A percentile compares a stretch with the other conserved stretches of the same genome.
phyloP scores from a whole-genome alignment of 176 grass and related monocot species.

The Zea mays region DNA sequence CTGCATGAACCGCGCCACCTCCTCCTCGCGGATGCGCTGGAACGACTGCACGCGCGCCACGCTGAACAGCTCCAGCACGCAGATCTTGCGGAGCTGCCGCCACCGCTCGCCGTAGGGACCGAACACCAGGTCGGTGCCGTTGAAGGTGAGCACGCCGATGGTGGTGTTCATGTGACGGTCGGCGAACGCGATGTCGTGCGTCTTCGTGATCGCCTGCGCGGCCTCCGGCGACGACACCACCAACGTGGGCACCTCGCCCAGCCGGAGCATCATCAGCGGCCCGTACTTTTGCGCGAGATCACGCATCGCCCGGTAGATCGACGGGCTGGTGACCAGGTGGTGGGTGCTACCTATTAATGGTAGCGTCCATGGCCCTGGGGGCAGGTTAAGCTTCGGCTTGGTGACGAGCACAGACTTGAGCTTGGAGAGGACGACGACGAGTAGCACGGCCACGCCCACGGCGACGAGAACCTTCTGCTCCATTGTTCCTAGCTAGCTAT shows the following conservation, averaged over 20 bases:
- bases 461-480: conserved; percentile 6
- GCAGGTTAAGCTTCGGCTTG: not conserved
- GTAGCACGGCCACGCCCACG: not conserved
- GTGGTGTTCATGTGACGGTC: not conserved
- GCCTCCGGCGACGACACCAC: conserved; percentile 14
- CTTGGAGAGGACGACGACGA: conserved; percentile 1
- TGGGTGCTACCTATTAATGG: conserved; percentile 31
- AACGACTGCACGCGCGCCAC: not conserved
- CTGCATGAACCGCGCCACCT: not conserved
- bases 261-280: conserved; percentile 6
- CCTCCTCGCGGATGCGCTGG: conserved; percentile 15
- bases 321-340: not conserved
- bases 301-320: not conserved
- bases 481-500: not conserved
- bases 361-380: conserved; percentile 32
- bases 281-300: conserved; percentile 2
- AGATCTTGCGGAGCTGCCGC: conserved; percentile 33
- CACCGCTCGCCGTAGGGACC: conserved; percentile 20
- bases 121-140: not conserved
- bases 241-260: conserved; percentile 25
- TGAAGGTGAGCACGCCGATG: not conserved
- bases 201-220: conserved; percentile 8
- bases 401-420: not conserved
- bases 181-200: not conserved
- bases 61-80: conserved; percentile 30